phyloP scores from a whole-genome alignment of 78 protist species.

The Dictyostelium discoideum region DNA sequence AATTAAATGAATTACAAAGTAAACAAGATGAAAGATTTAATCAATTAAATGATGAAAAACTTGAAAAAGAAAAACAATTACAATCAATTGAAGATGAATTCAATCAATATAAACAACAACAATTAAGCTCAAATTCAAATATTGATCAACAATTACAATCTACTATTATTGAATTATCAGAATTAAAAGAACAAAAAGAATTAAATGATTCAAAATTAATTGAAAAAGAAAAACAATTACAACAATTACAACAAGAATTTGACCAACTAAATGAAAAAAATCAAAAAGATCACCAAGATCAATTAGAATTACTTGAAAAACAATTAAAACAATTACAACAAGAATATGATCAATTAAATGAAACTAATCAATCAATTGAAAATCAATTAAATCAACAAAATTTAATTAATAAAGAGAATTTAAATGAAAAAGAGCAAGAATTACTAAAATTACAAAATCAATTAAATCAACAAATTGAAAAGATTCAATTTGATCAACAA shows the following conservation, averaged over 20 bases:
- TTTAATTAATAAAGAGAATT: neutral
- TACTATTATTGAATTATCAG: neutral
- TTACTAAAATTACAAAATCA: neutral
- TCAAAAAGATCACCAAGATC: neutral
- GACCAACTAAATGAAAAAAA: neutral
- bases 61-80: neutral
- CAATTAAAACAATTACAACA: neutral
- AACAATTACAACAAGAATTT: neutral
- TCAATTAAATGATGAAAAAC: neutral
- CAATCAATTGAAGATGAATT: neutral
- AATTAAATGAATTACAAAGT: neutral
- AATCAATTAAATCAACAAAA: neutral
- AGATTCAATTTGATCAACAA: neutral
- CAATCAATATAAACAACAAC: neutral
- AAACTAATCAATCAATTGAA: neutral
- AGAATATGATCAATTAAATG: neutral
- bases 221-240: neutral
- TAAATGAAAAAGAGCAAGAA: neutral
- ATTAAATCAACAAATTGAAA: neutral
- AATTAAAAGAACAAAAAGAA: neutral
- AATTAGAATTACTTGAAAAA: neutral
- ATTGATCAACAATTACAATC: neutral
- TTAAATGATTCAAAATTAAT: neutral
- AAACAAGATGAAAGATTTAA: neutral
- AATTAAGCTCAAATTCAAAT: neutral